Evolutionary conservation across 495 filamentous ascomycete genomes (phyloP).

Genomic region (Xylaria flabelliformis): DNA sequence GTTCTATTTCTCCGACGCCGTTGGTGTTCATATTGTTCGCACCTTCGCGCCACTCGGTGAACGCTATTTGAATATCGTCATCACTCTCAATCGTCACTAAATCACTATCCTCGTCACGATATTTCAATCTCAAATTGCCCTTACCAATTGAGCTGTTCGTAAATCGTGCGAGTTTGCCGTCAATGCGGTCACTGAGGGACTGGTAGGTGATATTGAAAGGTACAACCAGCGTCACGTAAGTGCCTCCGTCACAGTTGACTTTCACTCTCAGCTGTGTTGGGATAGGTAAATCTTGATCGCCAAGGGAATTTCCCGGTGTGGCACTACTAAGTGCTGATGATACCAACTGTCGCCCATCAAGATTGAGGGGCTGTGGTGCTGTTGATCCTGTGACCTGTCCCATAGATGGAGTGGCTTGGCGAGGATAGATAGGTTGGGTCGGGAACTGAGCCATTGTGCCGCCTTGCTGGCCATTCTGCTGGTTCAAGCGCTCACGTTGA

Average conservation of each 20-base stretch:
- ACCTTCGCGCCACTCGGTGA: conserved; percentile 87
- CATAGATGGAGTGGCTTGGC: conserved; percentile 48
- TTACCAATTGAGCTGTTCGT: conserved; percentile 79
- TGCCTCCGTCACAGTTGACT: conserved; percentile 81
- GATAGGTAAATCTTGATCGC: conserved; percentile 62
- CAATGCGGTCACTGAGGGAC: conserved; percentile 93
- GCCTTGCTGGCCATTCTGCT: conserved; percentile 41
- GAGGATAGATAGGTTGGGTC: conserved; percentile 51
- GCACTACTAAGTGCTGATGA: conserved; percentile 44
- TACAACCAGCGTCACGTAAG: conserved; percentile 89
- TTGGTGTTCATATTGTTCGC: conserved; percentile 67
- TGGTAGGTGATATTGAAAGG: conserved; percentile 92
- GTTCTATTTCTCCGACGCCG: conserved; percentile 82
- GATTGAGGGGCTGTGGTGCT: conserved; percentile 40
- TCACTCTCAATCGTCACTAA: conserved; percentile 92
- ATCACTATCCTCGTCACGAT: conserved; percentile 91
- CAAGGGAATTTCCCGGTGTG: conserved; percentile 44
- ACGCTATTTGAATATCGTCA: conserved; percentile 92
- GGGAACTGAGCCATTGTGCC: conserved; percentile 57
- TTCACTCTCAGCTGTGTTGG: conserved; percentile 92
- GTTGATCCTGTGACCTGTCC: conserved; percentile 5
- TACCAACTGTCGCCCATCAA: conserved; percentile 40
- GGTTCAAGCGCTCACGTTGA: conserved; percentile 51
- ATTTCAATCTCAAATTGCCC: conserved; percentile 81
- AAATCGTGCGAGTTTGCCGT: conserved; percentile 86